Conservation (phyloP, 176 grass and related monocot genomes). For the Zoysia pacifica region DNA sequence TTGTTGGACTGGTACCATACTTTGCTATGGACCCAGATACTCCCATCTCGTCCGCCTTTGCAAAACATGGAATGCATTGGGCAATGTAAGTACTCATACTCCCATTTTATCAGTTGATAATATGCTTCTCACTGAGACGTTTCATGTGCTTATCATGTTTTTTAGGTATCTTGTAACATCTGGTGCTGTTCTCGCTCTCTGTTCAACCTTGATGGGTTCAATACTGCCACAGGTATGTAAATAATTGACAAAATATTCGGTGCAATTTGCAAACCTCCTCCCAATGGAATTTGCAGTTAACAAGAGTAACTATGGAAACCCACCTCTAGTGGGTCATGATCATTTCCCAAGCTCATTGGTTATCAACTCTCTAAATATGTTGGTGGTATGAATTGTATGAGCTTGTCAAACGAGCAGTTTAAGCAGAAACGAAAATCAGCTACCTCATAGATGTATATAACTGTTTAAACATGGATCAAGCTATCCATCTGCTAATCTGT, state of each 20-base stretch:
- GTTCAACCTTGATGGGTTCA: slow-evolving; percentile 75
- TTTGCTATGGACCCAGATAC: slow-evolving; percentile 90
- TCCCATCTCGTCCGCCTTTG: slow-evolving; percentile 77
- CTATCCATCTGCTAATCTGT: neutral
- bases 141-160: neutral
- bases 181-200: slow-evolving; percentile 85
- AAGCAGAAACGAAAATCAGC: neutral
- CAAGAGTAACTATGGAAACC: neutral
- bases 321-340: neutral
- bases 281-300: neutral
- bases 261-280: neutral
- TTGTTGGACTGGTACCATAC: slow-evolving; percentile 82
- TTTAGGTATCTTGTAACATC: slow-evolving; percentile 73
- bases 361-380: neutral
- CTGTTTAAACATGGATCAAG: slow-evolving; percentile 11
- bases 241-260: neutral
- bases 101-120: slow-evolving; percentile 11
- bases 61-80: slow-evolving; percentile 73
- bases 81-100: slow-evolving; percentile 48
- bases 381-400: neutral
- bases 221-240: slow-evolving; percentile 73
- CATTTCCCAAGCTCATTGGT: neutral
- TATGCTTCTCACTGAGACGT: slow-evolving; percentile 21
- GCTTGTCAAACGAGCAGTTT: neutral
- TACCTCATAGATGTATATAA: neutral